A percentile compares a stretch with the other conserved stretches of the same genome.
Conservation (phyloP, 78 protist genomes). For the Dictyostelium intermedium region DNA sequence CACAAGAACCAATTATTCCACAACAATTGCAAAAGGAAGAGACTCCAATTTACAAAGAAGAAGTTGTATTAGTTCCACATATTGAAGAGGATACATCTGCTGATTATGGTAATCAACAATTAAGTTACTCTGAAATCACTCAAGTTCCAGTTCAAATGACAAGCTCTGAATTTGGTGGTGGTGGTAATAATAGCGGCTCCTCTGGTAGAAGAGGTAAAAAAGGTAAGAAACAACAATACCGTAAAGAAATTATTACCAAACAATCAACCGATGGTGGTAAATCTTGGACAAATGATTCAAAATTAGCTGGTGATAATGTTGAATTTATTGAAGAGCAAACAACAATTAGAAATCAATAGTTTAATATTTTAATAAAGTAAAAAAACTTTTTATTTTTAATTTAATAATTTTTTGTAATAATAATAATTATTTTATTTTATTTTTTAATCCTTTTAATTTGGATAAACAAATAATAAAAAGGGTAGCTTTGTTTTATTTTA, state of each 20-base stretch:
- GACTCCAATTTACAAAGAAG: not conserved
- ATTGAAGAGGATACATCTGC: not conserved
- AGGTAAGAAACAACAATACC: not conserved
- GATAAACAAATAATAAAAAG: too few species aligned
- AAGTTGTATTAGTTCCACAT: not conserved
- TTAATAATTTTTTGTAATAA: too few species aligned
- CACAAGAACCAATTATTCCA: not conserved
- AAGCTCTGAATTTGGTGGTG: not conserved
- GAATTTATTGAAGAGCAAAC: not conserved
- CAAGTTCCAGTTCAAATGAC: not conserved
- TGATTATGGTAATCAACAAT: not conserved
- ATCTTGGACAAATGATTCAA: constrained; percentile 26
- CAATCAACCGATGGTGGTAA: constrained; percentile 14
- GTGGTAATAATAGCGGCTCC: not conserved
- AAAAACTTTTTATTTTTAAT: too few species aligned
- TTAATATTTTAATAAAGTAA: too few species aligned
- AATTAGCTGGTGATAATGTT: constrained; percentile 1
- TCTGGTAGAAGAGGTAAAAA: constrained; percentile 1
- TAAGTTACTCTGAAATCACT: not conserved
- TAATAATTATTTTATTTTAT: too few species aligned
- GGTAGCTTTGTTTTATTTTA: too few species aligned
- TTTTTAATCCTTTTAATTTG: too few species aligned
- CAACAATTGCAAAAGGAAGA: not conserved
- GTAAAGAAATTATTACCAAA: not conserved
- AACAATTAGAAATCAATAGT: not conserved